Evolutionary conservation across 2,329 filamentous ascomycete species (phyloP).

Genomic region (Botrytis pseudocinerea): DNA sequence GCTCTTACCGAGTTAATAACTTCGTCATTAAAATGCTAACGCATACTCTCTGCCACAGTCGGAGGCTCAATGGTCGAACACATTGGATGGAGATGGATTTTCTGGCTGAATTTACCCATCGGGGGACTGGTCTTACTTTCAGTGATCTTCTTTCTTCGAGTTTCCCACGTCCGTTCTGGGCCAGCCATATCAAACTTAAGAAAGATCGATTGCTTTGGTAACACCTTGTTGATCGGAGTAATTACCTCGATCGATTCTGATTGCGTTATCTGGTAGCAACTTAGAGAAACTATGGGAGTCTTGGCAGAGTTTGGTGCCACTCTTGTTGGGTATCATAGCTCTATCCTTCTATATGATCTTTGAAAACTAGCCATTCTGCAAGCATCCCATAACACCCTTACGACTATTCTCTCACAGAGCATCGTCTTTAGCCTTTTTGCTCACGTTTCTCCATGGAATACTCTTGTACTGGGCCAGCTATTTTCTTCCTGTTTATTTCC

Average conservation of each 20-base stretch:
- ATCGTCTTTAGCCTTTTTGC: conserved; percentile 33
- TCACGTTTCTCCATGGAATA: conserved; percentile 45
- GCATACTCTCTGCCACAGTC: background rate
- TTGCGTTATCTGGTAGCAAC: conserved; percentile 43
- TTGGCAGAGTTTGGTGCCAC: conserved; percentile 37
- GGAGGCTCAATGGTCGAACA: conserved; percentile 24
- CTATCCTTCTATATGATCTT: conserved; percentile 39
- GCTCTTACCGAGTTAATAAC: background rate
- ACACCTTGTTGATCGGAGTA: conserved; percentile 45
- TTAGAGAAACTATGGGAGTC: conserved; percentile 19
- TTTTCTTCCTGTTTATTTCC: conserved; percentile 52
- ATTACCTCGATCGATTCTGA: conserved; percentile 45
- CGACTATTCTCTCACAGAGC: conserved; percentile 23
- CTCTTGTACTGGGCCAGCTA: conserved; percentile 43
- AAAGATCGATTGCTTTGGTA: conserved; percentile 50
- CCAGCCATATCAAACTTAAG: conserved; percentile 39
- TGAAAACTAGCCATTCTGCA: conserved; percentile 16
- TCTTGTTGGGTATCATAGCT: conserved; percentile 39
- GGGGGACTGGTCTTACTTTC: conserved; percentile 21
- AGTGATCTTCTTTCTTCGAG: conserved; percentile 18
- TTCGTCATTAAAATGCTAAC: background rate
- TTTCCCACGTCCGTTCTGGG: conserved; percentile 14
- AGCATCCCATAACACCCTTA: conserved; percentile 22
- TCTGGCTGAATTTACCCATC: conserved; percentile 54
- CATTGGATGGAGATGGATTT: conserved; percentile 43